These are phyloP conservation scores for Aechmea fasciata DNA, from an alignment of 176 grass and related monocot genomes.

Conservation along the genomic window DNA sequence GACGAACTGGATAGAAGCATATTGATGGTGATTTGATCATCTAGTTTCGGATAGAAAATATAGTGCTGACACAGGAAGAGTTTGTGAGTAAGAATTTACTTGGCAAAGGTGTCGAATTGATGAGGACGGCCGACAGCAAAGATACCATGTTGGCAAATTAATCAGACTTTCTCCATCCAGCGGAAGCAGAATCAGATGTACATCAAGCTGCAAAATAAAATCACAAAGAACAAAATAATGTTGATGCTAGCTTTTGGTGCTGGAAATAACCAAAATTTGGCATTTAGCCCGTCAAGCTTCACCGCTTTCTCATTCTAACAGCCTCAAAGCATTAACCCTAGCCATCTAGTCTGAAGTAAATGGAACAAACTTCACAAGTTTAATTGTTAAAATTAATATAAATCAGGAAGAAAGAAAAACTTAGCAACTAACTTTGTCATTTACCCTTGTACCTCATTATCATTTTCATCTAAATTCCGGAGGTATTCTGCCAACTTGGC, in stretches of 20 bases:
- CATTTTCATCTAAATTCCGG: slow-evolving; percentile 40
- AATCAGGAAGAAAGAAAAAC: slow-evolving; percentile 7
- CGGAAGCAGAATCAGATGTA: slow-evolving; percentile 45
- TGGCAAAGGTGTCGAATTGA: slow-evolving; percentile 42
- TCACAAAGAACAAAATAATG: slow-evolving; percentile 15
- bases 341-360: too few species aligned
- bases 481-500: slow-evolving; percentile 58
- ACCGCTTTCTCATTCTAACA: too few species aligned
- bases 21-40: background rate
- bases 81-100: slow-evolving; percentile 32
- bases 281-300: too few species aligned
- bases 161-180: slow-evolving; percentile 37
- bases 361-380: background rate
- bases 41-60: slow-evolving; percentile 1
- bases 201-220: slow-evolving; percentile 42
- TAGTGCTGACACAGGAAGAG: background rate
- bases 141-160: slow-evolving; percentile 50
- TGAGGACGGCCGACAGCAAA: slow-evolving; percentile 51
- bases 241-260: background rate
- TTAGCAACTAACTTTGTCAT: slow-evolving; percentile 5
- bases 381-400: slow-evolving; percentile 6
- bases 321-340: too few species aligned
- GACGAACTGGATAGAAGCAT: slow-evolving; percentile 44
- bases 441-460: slow-evolving; percentile 43
- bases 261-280: background rate